Evolutionary conservation across 306 rosid species (phyloP).

Genomic region (Castanospermum australe): DNA sequence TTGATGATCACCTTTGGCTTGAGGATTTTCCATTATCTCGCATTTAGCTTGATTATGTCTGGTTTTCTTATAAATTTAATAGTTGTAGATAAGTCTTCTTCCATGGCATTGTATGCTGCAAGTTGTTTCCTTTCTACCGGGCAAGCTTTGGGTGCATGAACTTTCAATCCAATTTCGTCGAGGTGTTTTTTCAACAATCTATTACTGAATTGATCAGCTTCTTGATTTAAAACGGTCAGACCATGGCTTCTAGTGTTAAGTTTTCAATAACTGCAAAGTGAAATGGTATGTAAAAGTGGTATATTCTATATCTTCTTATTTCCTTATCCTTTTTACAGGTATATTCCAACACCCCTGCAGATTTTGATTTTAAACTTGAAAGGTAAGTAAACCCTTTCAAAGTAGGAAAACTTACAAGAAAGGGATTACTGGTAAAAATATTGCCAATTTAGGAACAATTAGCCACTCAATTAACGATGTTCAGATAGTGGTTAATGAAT

Average conservation of each 20-base stretch:
- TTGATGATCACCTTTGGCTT: neutral
- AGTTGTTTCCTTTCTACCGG: neutral
- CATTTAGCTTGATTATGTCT: neutral
- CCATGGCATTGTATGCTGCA: neutral
- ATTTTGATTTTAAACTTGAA: conserved; percentile 94
- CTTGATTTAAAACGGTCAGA: neutral
- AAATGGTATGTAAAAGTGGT: neutral
- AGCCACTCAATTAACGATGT: neutral
- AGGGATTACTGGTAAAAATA: neutral
- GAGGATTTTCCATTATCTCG: neutral
- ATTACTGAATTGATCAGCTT: conserved; percentile 13
- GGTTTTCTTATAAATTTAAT: neutral
- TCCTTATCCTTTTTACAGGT: conserved; percentile 44
- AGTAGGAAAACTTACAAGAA: neutral
- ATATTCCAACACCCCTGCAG: conserved; percentile 95
- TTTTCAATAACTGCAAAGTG: conserved; percentile 2
- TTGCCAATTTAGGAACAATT: neutral
- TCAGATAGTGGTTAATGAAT: neutral
- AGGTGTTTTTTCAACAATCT: neutral
- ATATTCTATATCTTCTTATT: conserved; percentile 19
- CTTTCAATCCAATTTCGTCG: neutral
- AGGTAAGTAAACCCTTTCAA: conserved; percentile 44
- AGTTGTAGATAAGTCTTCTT: neutral
- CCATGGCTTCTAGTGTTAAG: neutral
- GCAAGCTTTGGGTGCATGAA: neutral